phyloP scores from a whole-genome alignment of 2,329 filamentous ascomycete genomes.

The Alternaria sp. region DNA sequence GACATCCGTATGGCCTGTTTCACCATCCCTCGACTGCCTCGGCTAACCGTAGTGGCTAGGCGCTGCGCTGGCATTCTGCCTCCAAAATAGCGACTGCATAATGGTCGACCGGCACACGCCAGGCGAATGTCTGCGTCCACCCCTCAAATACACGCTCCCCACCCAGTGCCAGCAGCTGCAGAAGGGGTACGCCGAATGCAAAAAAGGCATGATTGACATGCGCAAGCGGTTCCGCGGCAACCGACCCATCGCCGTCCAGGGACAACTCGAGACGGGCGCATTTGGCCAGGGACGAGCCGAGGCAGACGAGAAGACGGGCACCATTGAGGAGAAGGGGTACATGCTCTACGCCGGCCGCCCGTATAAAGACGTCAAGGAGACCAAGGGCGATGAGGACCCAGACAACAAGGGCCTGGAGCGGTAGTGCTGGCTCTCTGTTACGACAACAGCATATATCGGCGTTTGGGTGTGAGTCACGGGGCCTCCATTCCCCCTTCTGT shows the following conservation, averaged over 20 bases:
- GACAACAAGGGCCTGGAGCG: conserved; percentile 32
- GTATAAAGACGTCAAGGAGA: conserved; percentile 41
- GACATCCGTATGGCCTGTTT: conserved; percentile 78
- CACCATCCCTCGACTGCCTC: background rate
- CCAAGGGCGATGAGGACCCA: conserved; percentile 40
- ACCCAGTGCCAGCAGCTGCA: conserved; percentile 91
- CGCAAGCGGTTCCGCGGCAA: conserved; percentile 97
- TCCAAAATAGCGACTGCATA: conserved; percentile 96
- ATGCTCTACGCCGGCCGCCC: conserved; percentile 51
- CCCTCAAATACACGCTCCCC: conserved; percentile 82
- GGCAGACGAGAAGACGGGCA: conserved; percentile 45
- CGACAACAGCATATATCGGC: conserved; percentile 21
- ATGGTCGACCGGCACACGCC: conserved; percentile 89
- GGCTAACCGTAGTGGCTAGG: conserved; percentile 63
- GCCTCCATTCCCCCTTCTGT: conserved; percentile 21
- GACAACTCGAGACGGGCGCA: conserved; percentile 46
- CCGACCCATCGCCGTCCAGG: conserved; percentile 70
- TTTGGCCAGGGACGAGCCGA: conserved; percentile 40
- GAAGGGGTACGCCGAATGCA: conserved; percentile 91
- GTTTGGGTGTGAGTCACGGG: conserved; percentile 9
- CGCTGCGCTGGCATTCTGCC: conserved; percentile 89
- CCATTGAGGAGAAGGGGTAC: conserved; percentile 51
- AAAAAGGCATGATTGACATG: conserved; percentile 97
- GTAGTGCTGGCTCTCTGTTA: conserved; percentile 7
- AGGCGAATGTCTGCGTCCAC: conserved; percentile 85